Evolutionary conservation across 257 asterid species (phyloP).

Genomic region (Avicennia marina): DNA sequence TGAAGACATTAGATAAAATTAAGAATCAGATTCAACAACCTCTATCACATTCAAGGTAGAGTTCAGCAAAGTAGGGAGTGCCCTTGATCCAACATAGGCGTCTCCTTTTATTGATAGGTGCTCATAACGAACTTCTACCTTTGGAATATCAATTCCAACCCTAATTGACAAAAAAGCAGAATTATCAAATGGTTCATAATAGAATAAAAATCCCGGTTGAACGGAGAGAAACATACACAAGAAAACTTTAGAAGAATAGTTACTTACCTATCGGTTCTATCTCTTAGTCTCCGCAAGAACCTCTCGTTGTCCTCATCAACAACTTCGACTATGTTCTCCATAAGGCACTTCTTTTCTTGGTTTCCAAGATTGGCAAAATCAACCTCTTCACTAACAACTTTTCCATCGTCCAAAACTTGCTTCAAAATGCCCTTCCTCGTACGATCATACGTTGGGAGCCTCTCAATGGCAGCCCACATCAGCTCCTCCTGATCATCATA

Average conservation of each 20-base stretch:
- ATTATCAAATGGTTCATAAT: not conserved
- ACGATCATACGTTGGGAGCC: constrained; percentile 59
- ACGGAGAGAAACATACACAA: not conserved
- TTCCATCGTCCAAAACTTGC: constrained; percentile 48
- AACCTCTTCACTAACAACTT: constrained; percentile 33
- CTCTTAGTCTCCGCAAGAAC: constrained; percentile 38
- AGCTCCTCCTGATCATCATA: constrained; percentile 59
- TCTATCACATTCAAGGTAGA: constrained; percentile 27
- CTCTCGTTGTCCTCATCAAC: constrained; percentile 47
- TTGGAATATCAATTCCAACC: constrained; percentile 43
- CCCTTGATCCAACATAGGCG: constrained; percentile 42
- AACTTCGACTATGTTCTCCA: constrained; percentile 36
- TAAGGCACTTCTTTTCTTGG: constrained; percentile 42
- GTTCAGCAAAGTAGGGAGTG: constrained; percentile 46
- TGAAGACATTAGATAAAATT: too few species aligned
- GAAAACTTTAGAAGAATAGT: too few species aligned
- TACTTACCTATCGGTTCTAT: constrained; percentile 40
- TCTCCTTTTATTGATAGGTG: constrained; percentile 46
- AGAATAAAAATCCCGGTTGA: not conserved
- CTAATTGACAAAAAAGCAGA: constrained; percentile 16
- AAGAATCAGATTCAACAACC: too few species aligned
- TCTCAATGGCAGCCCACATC: constrained; percentile 65
- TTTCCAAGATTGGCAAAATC: constrained; percentile 45
- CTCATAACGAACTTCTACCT: constrained; percentile 38
- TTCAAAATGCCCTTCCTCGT: too few species aligned